Conservation (phyloP, 2,329 filamentous ascomycete species). For the Alternaria triticina region DNA sequence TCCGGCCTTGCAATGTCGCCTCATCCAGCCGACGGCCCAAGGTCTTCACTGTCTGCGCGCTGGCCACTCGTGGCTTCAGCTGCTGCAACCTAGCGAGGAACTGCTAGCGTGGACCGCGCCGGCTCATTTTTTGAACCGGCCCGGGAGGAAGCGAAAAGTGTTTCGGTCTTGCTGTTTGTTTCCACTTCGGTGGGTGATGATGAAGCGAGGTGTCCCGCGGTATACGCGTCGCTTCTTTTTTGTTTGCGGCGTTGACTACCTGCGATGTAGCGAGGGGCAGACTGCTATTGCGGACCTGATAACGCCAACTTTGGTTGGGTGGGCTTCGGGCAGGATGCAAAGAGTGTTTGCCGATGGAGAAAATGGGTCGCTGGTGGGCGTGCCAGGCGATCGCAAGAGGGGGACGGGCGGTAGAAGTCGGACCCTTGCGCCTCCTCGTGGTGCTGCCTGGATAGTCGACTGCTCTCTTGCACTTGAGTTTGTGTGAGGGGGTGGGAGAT, state of each 20-base stretch:
- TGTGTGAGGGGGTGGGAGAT: constrained; percentile 18
- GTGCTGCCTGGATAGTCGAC: constrained; percentile 45
- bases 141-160: neutral
- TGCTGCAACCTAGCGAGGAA: neutral
- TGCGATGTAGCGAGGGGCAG: neutral
- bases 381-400: constrained; percentile 34
- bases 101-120: neutral
- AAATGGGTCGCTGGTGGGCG: constrained; percentile 24
- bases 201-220: neutral
- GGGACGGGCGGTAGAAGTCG: constrained; percentile 45
- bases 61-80: neutral
- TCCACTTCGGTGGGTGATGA: neutral
- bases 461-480: neutral
- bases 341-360: constrained; percentile 25
- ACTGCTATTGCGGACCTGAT: neutral
- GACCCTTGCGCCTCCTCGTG: constrained; percentile 47
- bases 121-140: neutral
- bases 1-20: neutral
- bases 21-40: neutral
- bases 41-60: neutral
- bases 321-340: neutral
- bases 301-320: neutral
- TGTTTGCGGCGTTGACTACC: neutral
- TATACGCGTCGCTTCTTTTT: neutral
- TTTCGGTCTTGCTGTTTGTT: neutral